These are phyloP conservation scores for Luzula sylvatica DNA, from an alignment of 176 grass and related monocot species.

Conservation along the genomic window DNA sequence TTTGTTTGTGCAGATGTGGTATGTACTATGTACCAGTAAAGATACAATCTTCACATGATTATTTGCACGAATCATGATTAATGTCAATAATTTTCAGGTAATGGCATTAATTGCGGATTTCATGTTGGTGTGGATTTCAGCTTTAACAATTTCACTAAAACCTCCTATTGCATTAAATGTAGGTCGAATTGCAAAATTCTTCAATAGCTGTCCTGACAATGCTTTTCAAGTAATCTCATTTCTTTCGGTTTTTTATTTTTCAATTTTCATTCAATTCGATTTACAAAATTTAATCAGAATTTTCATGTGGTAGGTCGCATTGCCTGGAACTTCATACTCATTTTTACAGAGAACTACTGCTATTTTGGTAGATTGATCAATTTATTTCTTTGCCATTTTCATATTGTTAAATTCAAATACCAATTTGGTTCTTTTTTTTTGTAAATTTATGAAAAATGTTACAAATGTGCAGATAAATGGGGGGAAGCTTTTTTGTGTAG, in stretches of 20 bases:
- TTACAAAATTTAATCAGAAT: not conserved
- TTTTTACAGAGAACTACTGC: conserved; percentile 79
- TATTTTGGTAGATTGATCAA: conserved; percentile 57
- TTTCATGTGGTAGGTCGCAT: conserved; percentile 43
- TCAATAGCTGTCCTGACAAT: conserved; percentile 81
- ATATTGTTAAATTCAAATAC: not conserved
- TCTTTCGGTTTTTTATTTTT: too few relatives aligned
- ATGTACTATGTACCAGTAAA: conserved; percentile 12
- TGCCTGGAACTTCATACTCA: conserved; percentile 73
- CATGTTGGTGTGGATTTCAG: conserved; percentile 97
- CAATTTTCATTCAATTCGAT: not conserved
- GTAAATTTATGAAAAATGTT: too few relatives aligned
- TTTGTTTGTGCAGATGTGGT: conserved; percentile 91
- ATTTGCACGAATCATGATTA: conserved; percentile 2
- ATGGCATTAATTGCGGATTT: conserved; percentile 90
- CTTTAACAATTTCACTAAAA: conserved; percentile 67
- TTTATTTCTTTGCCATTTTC: not conserved
- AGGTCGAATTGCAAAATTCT: conserved; percentile 60
- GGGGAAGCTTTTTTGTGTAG: conserved; percentile 62
- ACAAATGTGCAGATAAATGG: conserved; percentile 93
- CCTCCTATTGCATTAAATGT: conserved; percentile 52
- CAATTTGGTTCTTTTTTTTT: conserved; percentile 9
- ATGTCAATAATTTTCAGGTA: conserved; percentile 32
- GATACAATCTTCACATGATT: not conserved
- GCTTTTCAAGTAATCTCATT: conserved; percentile 70